Evolutionary conservation across 768 basidiomycete species (phyloP), one percentile per base, ranked within the genome.

Genomic region (Gloeopeniophorella convolvens): DNA sequence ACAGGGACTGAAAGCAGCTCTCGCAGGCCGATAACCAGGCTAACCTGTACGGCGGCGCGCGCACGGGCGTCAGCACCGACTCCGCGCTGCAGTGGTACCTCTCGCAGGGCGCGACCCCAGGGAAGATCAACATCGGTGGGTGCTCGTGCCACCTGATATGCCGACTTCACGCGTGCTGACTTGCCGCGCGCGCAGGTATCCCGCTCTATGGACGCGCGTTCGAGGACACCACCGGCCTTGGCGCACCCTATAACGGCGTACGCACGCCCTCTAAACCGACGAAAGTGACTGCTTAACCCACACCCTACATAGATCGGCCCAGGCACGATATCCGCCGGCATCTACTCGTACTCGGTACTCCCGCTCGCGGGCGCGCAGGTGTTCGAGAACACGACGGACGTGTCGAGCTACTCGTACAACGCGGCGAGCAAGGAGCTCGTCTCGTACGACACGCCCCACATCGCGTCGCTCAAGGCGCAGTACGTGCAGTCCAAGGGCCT

Each of bases 121-220:
- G 64, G 56, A 89, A 89, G 68, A 76, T 90, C 33, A 76, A 74
- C 32, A 68, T 90, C 63, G 89, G 82, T 78, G 58, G 42, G 61
- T 36, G 20, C 16, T 3, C 15, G 12, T 32, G 12, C 16, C 15
- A 23, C 36, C 24, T 11, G 28, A 24, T 24, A 15, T n/a, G 16
- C 37, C 11, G 8, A n/a, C 15, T 45, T 11, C 18, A 11, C 50
- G 33, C 30, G n/a, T 48, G 24, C 16, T 50, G 16, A 24, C 15
- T 37, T 6, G 30, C 33, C 6, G 41, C 20, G 28, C 18, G 20
- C 18, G n/a, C 23, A 66, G 82, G 87, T 45, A 83, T 90, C 62
- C 89, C 89, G 3, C 70, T 89, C 3, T 92, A 90, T 59, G 89
- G 88, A 0, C 80, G 82, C 58, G 80, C 82, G 1, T 92, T 90